Base-by-base conservation (phyloP, 2,329 filamentous ascomycete genomes). In the Claviceps spartinae region DNA sequence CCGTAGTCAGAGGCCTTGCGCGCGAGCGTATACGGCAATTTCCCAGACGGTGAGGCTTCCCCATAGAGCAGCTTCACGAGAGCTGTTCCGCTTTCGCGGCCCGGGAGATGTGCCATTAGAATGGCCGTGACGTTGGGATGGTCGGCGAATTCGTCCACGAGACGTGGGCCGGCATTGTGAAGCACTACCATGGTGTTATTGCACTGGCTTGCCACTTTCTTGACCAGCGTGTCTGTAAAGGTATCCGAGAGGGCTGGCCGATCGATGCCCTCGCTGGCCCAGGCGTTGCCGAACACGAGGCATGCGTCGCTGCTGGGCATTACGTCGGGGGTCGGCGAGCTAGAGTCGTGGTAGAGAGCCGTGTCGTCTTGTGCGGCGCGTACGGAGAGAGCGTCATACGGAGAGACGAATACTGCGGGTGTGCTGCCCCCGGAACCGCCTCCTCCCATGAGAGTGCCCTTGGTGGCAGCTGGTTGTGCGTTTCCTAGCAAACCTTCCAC, bases 201-300 rank as follows among this genome's bases (percentile, higher is more conserved):
- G 63, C 81, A 85, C 22, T 71, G 69, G 7, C 69, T 65, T 0
- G 82, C 81, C 0, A 85, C 79, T 46, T 76, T 72, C 1, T 65
- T 66, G 44, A 85, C 72, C 0, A 85, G 66, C 0, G 63, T 65
- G 55, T 85, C 81, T 1, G 77, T 81, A 50, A 79, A 79, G 54
- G 83, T 82, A 61, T 91, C 86, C 34, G 75, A 73, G 42, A 87
- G 69, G 7, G 72, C 73, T 0, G 77, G 70, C 47, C 80, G 73
- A 54, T 87, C 75, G 56, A 76, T 84, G 1, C 83, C 85, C 66
- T 95, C 88, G 1, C 84, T 81, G 1, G 84, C 79, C 65, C 84
- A 86, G 7, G 74, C 77, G 60, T 85, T 85, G 57, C 79, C 76
- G 57, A 85, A 78, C 0, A 84, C 78, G 2, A 85, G 65, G 56